Evolutionary conservation across 441 rosid species (phyloP).

Genomic region (Adansonia gregorii): DNA sequence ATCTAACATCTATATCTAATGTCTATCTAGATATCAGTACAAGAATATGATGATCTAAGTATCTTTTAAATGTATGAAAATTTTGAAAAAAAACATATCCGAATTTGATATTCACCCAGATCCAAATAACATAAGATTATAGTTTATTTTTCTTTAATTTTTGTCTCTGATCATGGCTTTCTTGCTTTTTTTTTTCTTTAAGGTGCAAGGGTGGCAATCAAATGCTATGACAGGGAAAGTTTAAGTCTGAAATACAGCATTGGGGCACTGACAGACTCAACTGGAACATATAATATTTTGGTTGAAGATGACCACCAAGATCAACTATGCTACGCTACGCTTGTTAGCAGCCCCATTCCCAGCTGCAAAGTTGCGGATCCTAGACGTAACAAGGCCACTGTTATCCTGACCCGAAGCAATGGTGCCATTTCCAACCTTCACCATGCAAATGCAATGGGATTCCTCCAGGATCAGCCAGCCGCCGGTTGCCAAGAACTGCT

Average conservation of each 20-base stretch:
- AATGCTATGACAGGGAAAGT: constrained; percentile 48
- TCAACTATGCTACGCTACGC: constrained; percentile 44
- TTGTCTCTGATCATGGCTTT: not conserved
- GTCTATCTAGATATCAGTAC: too few relatives aligned
- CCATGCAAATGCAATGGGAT: constrained; percentile 68
- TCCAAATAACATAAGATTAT: not conserved
- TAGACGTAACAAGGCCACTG: constrained; percentile 49
- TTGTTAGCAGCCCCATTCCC: constrained; percentile 48
- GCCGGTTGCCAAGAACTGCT: constrained; percentile 51
- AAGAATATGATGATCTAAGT: too few relatives aligned
- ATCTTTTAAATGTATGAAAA: too few relatives aligned
- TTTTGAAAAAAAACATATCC: too few relatives aligned
- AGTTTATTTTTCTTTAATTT: not conserved
- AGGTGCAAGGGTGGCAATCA: constrained; percentile 58
- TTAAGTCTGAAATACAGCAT: constrained; percentile 32
- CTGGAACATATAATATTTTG: constrained; percentile 43
- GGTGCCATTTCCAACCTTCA: constrained; percentile 59
- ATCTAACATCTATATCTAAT: too few relatives aligned
- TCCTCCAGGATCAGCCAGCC: constrained; percentile 44
- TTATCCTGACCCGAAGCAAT: constrained; percentile 66
- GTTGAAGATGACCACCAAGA: constrained; percentile 57
- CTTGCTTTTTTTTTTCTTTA: not conserved
- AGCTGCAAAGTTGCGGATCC: constrained; percentile 42
- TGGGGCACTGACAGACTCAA: constrained; percentile 40
- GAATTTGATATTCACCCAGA: too few relatives aligned